phyloP scores from a whole-genome alignment of 805 yeast species.

The Wickerhamiella allomyrinae region DNA sequence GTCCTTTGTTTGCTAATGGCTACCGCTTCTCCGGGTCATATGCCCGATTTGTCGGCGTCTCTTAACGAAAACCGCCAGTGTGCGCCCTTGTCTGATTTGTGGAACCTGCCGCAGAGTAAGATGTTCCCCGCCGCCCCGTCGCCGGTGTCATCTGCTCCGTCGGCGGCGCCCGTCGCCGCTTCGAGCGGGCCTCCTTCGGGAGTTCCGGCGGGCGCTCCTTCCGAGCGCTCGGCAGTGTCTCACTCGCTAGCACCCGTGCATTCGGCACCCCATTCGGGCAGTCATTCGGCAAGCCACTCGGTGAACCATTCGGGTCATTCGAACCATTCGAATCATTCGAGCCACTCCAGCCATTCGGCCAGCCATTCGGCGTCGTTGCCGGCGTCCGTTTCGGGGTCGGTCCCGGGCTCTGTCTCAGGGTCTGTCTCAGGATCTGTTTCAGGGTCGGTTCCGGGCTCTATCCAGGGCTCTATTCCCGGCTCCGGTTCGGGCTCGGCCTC shows the following conservation, averaged over 20 bases:
- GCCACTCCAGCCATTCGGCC: too few relatives aligned
- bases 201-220: not conserved
- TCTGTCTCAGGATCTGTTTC: not conserved
- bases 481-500: constrained; percentile 4
- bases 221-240: not conserved
- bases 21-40: constrained; percentile 19
- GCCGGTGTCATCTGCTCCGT: not conserved
- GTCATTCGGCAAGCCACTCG: too few relatives aligned
- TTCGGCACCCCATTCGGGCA: too few relatives aligned
- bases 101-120: constrained; percentile 17
- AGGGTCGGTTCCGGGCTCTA: not conserved
- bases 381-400: too few relatives aligned
- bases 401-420: too few relatives aligned
- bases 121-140: constrained; percentile 6
- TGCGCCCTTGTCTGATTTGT: constrained; percentile 18
- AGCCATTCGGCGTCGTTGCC: too few relatives aligned
- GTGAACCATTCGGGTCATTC: too few relatives aligned
- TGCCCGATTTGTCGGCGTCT: constrained; percentile 18
- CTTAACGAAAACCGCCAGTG: constrained; percentile 15
- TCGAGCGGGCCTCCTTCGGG: not conserved
- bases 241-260: not conserved
- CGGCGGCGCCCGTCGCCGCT: constrained; percentile 2
- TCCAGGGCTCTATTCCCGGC: constrained; percentile 1
- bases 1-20: constrained; percentile 11
- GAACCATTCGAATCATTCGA: too few relatives aligned